Evolutionary conservation across 108 stramenopile genomes (phyloP).

Genomic region (Epipyxis sp.): DNA sequence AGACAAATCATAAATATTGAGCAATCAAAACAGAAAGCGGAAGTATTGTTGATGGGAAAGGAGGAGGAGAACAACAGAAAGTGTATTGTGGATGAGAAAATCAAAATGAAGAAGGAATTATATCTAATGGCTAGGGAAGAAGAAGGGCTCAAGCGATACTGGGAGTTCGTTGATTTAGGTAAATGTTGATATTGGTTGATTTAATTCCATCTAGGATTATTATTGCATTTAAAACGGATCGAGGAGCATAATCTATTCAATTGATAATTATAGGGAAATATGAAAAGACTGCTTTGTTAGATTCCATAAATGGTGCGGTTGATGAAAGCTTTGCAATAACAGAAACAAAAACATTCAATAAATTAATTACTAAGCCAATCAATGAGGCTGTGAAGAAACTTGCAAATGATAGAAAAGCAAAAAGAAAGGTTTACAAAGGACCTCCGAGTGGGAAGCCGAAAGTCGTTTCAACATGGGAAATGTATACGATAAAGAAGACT

Average conservation of each 20-base stretch:
- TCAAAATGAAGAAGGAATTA: not conserved
- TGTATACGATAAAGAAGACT: not conserved
- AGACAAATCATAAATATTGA: not conserved
- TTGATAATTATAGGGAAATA: too few species aligned
- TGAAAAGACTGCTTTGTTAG: too few species aligned
- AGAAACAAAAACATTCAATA: not conserved
- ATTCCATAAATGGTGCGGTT: not conserved
- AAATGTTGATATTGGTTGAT: too few species aligned
- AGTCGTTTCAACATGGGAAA: not conserved
- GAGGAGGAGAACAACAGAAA: not conserved
- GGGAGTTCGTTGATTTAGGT: too few species aligned
- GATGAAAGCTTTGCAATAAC: not conserved
- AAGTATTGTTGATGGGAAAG: not conserved
- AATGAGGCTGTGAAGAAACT: not conserved
- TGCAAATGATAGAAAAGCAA: not conserved
- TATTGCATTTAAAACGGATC: too few species aligned
- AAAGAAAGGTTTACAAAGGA: constrained; percentile 1
- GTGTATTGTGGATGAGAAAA: not conserved
- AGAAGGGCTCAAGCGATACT: too few species aligned
- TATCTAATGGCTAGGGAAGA: constrained; percentile 12
- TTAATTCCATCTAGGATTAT: too few species aligned
- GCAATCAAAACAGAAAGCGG: not conserved
- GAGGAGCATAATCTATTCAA: too few species aligned
- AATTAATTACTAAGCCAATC: not conserved
- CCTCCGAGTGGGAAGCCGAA: not conserved